Base-by-base conservation (phyloP, 768 basidiomycete species). In the Phanerodontia chrysosporium region DNA sequence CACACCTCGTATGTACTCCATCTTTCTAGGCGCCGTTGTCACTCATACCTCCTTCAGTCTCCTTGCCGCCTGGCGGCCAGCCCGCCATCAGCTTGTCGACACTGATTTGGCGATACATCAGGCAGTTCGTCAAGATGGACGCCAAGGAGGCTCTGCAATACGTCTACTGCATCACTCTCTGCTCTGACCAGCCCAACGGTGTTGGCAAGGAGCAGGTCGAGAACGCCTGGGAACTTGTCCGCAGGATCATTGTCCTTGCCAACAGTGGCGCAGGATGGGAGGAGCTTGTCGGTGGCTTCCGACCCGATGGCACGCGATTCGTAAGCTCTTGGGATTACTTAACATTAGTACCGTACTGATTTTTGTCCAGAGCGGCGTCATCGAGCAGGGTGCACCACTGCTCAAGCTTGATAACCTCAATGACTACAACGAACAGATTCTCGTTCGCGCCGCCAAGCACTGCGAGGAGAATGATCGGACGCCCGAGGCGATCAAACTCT, bases 101-200 rank as follows among this genome's bases (percentile, higher is more conserved):
- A 2, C 72, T 98, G 22, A 83, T 95, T 59, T 95, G 94, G 84
- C 89, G 94, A 16, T 98, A 99, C 69, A 85, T 97, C 45, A 85
- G 93, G 35, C 90, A 89, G 60, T 97, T 98, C 69, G 90, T 90
- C 27, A 91, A 89, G 74, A 84, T 92, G 81, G 96, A 97, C 65
- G 90, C 95, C 0, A 88, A 90, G 67, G 92, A 95, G 66, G 96
- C 95, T 0, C 74, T 99, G 52, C 95, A 99, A 73, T 98, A 98
- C 64, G 89, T 95, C 24, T 95, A 94, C 68, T 90, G 90, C 59
- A 81, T 97, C 6, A 85, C 86, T 57, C 80, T 98, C 6, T 81
- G 83, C 27, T 79, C 86, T 8, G 93, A 96, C 69, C 86, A 90
- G 36, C 77, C 80, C 1, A 76, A 78, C 2, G 82, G 81, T 1